phyloP scores from a whole-genome alignment of 768 basidiomycete genomes.

The Leucogyrophana mollusca region DNA sequence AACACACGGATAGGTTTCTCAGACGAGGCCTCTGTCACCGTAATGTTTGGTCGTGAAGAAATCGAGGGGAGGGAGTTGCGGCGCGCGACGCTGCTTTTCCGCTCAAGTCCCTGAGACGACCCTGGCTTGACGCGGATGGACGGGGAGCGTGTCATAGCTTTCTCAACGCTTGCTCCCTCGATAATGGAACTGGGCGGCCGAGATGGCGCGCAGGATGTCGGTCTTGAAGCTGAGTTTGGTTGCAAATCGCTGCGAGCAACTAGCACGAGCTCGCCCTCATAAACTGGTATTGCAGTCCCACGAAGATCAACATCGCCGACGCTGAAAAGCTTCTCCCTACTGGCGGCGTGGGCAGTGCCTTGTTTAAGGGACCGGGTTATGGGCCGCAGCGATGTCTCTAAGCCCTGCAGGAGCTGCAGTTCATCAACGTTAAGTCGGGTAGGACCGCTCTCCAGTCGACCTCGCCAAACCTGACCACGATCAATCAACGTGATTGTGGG shows the following conservation, averaged over 20 bases:
- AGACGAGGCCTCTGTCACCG: slow-evolving; percentile 60
- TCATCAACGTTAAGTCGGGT: slow-evolving; percentile 50
- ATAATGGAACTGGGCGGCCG: slow-evolving; percentile 67
- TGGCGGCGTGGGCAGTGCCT: slow-evolving; percentile 7
- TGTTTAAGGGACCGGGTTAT: slow-evolving; percentile 10
- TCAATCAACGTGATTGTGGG: slow-evolving; percentile 70
- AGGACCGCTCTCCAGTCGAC: slow-evolving; percentile 65
- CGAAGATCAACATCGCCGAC: slow-evolving; percentile 49
- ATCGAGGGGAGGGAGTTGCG: slow-evolving; percentile 80
- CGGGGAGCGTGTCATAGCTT: slow-evolving; percentile 54
- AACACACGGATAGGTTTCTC: slow-evolving; percentile 74
- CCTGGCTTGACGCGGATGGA: slow-evolving; percentile 79
- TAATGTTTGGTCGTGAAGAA: slow-evolving; percentile 57
- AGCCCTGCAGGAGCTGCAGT: slow-evolving; percentile 52
- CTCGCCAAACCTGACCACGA: slow-evolving; percentile 59
- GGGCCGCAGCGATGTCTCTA: slow-evolving; percentile 44
- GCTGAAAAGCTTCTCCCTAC: slow-evolving; percentile 26
- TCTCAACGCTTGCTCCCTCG: slow-evolving; percentile 37
- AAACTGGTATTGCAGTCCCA: slow-evolving; percentile 71
- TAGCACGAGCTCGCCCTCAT: slow-evolving; percentile 72
- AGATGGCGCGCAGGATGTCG: slow-evolving; percentile 62
- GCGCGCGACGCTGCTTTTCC: slow-evolving; percentile 74
- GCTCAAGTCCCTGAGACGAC: slow-evolving; percentile 64
- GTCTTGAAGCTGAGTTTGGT: slow-evolving; percentile 45
- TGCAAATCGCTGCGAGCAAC: slow-evolving; percentile 58